Base-by-base conservation (phyloP, 1,284 basidiomycete genomes). In the Cystobasidium slooffiae region DNA sequence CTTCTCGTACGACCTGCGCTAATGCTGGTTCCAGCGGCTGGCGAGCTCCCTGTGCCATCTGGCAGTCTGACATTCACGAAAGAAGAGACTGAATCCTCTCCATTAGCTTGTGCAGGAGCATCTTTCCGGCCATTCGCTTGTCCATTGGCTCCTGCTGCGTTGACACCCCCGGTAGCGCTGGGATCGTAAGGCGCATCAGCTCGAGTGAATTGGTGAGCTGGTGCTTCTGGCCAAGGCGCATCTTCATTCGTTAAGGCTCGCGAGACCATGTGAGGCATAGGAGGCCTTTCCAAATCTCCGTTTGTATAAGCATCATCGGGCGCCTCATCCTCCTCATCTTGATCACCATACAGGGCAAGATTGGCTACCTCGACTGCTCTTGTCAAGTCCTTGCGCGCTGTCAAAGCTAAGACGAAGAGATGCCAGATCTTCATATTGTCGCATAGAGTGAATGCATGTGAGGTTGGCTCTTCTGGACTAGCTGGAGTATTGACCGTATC, bases 371-470 rank as follows among this genome's bases (percentile, higher is more conserved):
- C 88, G 55, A 85, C 85, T 0, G 95, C 94, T 6, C 89, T 90
- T 44, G 84, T 83, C 91, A 92, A 94, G 79, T 95, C 90, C 75
- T 91, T 92, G 44, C 86, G 85, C 6, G 91, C 90, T 0, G 90
- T 89, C 10, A 95, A 85, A 16, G 97, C 82, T 6, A 99, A 84
- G 0, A 91, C 92, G 0, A 98, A 86, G 18, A 98, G 86, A 82
- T 98, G 96, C 96, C 95, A 98, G 72, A 91, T 89, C 52, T 92
- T 87, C 37, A 92, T 86, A 78, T 92, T 90, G 31, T 84, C 84
- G 0, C 90, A 85, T 68, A 91, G 86, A 82, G 95, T 92, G 10
- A 96, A 88, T 12, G 75, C 43, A 39, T 44, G 31, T 37, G 53
- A 51, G 41, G 37, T 18, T 9, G 58, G 9, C 20, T 59, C 53